phyloP scores from a whole-genome alignment of 495 filamentous ascomycete genomes.

The Xylaria curta region DNA sequence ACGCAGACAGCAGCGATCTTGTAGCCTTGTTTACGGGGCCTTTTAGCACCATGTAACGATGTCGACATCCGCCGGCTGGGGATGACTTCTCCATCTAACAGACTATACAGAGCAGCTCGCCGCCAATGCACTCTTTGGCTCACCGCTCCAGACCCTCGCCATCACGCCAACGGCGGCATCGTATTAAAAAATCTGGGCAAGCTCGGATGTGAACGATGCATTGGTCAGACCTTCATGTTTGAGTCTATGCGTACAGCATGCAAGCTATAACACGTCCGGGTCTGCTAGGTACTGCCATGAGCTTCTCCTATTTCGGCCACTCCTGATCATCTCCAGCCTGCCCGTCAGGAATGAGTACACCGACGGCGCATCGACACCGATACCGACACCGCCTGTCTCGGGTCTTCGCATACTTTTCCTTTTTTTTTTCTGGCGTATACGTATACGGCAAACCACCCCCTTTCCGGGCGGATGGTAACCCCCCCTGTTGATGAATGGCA shows the following conservation, averaged over 20 bases:
- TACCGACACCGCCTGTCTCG: slow-evolving; percentile 19
- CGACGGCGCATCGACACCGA: slow-evolving; percentile 13
- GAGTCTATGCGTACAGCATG: neutral
- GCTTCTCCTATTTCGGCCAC: slow-evolving; percentile 20
- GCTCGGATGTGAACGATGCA: slow-evolving; percentile 7
- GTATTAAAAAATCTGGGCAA: slow-evolving; percentile 4
- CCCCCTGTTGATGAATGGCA: neutral
- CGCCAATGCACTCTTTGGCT: slow-evolving; percentile 22
- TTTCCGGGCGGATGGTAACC: slow-evolving; percentile 7
- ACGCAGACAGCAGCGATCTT: slow-evolving; percentile 6
- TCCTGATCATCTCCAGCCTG: neutral
- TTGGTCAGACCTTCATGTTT: slow-evolving; percentile 15
- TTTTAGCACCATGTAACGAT: slow-evolving; percentile 9
- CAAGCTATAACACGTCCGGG: slow-evolving; percentile 7
- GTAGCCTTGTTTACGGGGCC: slow-evolving; percentile 31
- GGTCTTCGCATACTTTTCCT: neutral
- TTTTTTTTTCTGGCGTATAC: neutral
- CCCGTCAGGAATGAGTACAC: slow-evolving; percentile 14
- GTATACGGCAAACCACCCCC: neutral
- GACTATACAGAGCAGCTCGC: slow-evolving; percentile 21
- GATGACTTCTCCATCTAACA: slow-evolving; percentile 22
- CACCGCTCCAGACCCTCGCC: slow-evolving; percentile 25
- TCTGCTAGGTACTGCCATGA: neutral
- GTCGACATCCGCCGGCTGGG: neutral
- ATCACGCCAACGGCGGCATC: slow-evolving; percentile 28